Conservation (phyloP, 257 asterid genomes). For the Verbena officinalis region DNA sequence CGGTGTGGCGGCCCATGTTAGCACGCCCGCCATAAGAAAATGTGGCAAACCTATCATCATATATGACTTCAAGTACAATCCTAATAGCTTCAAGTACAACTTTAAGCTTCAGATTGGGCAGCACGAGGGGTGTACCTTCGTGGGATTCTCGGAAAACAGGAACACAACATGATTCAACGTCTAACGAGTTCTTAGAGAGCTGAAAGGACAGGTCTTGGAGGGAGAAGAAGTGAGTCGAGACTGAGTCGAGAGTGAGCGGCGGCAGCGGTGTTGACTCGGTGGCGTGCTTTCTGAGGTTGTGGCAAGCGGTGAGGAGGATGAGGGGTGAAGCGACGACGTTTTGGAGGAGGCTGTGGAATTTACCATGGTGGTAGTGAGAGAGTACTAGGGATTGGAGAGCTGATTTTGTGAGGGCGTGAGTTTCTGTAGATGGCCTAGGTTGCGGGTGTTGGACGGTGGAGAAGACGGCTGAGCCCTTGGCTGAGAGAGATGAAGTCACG, state of each 20-base stretch:
- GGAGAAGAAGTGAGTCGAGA: conserved; percentile 64
- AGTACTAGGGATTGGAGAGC: conserved; percentile 62
- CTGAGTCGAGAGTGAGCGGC: conserved; percentile 50
- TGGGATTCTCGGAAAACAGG: conserved; percentile 29
- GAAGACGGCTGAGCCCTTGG: conserved; percentile 31
- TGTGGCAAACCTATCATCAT: conserved; percentile 82
- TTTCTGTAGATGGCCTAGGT: conserved; percentile 15
- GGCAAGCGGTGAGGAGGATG: conserved; percentile 86
- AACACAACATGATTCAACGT: conserved; percentile 55
- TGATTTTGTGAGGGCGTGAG: conserved; percentile 47
- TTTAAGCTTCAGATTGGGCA: conserved; percentile 88
- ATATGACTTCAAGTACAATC: conserved; percentile 73
- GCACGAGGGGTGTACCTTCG: conserved; percentile 60
- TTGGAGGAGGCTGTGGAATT: conserved; percentile 69
- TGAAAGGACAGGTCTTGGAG: conserved; percentile 66
- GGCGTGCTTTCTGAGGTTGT: conserved; percentile 49
- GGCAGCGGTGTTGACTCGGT: conserved; percentile 36
- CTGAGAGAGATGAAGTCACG: conserved; percentile 26
- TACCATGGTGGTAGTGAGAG: conserved; percentile 52
- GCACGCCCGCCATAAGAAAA: conserved; percentile 84
- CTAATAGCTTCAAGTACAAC: conserved; percentile 89
- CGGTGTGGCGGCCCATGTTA: conserved; percentile 89
- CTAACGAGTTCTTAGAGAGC: conserved; percentile 48
- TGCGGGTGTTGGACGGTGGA: conserved; percentile 28
- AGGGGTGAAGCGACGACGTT: conserved; percentile 80